A percentile compares a stretch with the other conserved stretches of the same genome.
These are phyloP conservation scores for Syncephalastrum monosporum DNA, from an alignment of 371 early-diverging fungal genomes.

Conservation along the genomic window DNA sequence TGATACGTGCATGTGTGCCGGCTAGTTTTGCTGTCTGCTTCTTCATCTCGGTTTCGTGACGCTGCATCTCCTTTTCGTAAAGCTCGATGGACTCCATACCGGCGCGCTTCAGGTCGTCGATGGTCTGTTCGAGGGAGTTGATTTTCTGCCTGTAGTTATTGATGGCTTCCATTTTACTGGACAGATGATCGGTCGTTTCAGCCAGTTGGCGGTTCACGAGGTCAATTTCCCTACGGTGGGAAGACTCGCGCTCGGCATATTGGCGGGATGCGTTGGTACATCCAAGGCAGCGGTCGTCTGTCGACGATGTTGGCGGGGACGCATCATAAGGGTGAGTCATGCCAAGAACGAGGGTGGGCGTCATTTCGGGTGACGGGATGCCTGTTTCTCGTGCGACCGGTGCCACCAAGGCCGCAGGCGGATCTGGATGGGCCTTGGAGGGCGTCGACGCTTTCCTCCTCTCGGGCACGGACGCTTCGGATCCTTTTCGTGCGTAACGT, in stretches of 20 bases:
- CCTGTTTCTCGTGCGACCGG: slow-evolving; percentile 6
- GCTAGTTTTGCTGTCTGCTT: slow-evolving; percentile 13
- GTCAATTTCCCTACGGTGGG: slow-evolving; percentile 4
- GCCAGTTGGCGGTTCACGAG: slow-evolving; percentile 1
- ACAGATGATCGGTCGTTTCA: slow-evolving; percentile 21
- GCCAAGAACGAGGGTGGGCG: slow-evolving; percentile 23
- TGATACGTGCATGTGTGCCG: slow-evolving; percentile 14
- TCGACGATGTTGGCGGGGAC: neutral
- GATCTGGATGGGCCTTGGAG: neutral
- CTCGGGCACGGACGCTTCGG: slow-evolving; percentile 2
- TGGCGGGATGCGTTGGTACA: slow-evolving; percentile 55
- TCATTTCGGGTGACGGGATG: slow-evolving; percentile 39
- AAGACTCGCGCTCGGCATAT: slow-evolving; percentile 11
- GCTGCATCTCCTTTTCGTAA: slow-evolving; percentile 23
- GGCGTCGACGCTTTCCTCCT: neutral
- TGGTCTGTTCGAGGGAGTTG: slow-evolving; percentile 15
- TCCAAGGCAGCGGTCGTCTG: slow-evolving; percentile 75
- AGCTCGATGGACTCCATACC: slow-evolving; percentile 39
- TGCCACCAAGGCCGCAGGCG: too few species aligned
- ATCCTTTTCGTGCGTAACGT: neutral
- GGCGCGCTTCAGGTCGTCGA: slow-evolving; percentile 27
- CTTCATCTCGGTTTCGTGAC: slow-evolving; percentile 24
- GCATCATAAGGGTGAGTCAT: slow-evolving; percentile 7
- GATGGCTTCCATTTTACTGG: slow-evolving; percentile 66
- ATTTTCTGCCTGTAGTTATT: slow-evolving; percentile 54